Evolutionary conservation across 2,329 filamentous ascomycete genomes (phyloP), one percentile per base, ranked within the genome.

Genomic region (Onygenales sp.): DNA sequence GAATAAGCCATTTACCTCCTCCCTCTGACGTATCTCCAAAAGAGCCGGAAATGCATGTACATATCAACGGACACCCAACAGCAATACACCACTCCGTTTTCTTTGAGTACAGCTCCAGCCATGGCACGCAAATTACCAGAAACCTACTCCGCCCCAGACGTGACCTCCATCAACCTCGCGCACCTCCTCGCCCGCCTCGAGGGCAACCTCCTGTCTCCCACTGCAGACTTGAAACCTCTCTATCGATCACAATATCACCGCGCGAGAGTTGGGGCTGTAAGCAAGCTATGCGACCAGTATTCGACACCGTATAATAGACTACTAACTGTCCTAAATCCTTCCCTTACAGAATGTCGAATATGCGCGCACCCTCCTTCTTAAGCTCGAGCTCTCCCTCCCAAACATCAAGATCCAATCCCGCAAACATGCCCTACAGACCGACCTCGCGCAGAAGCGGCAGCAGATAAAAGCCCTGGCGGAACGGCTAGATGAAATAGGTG

Each of bases 151-250:
- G 59, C 65, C 21, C 8, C 50, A 11, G 64, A 70, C 38, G 58
- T 65, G 39, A 62, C 64, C 27, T 61, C 68, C n/a, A 63, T 75
- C 42, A 72, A 68, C 48, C 62, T 74, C 13, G 63, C 69, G 33
- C 70, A 71, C 43, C 64, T 74, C n/a, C 64, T 75, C 42, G 63
- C 67, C 13, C 69, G 72, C 33, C 66, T 75, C 27, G 71, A 72
- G 55, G 62, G 71, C 54, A 72, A 75, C 50, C 62, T 75, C 39
- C 67, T 75, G 50, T 70, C 71, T 4, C 61, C 64, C 7, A 63
- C 60, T 10, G 60, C 69, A 39, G 69, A 72, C 43, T 59, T 72
- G 17, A 67, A 65, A 55, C 60, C 65, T 10, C 58, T 73, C 41
- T 68, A 63, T 36, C 66, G 63, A 55, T 69, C 72, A 33, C 68